Conservation (phyloP, 768 basidiomycete species). For the Pleurotus eryngii region DNA sequence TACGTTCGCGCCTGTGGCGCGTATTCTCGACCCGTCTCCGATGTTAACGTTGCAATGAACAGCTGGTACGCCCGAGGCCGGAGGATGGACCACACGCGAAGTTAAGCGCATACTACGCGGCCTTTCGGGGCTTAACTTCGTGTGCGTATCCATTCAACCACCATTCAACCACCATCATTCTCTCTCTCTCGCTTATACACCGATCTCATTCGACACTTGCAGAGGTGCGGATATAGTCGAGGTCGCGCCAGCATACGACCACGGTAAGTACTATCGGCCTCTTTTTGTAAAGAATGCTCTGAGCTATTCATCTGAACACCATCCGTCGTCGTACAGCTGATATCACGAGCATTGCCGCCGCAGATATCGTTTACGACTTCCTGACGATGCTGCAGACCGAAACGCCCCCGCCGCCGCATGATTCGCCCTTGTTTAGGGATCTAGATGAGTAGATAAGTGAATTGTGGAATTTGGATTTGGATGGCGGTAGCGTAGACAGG, state of each 20-base stretch:
- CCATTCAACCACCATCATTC: no score
- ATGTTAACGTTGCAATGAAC: background rate
- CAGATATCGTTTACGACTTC: slow-evolving; percentile 40
- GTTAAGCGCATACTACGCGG: slow-evolving; percentile 62
- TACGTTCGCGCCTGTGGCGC: slow-evolving; percentile 24
- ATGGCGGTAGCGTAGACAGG: no score
- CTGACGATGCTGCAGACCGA: slow-evolving; percentile 7
- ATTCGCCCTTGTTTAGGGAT: background rate
- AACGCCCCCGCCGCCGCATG: background rate
- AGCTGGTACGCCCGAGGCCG: slow-evolving; percentile 30
- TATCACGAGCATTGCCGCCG: slow-evolving; percentile 61
- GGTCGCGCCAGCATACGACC: slow-evolving; percentile 53
- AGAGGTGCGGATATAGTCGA: slow-evolving; percentile 51
- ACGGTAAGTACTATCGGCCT: slow-evolving; percentile 27
- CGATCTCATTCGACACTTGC: background rate
- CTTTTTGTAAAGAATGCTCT: background rate
- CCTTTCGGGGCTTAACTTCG: slow-evolving; percentile 54
- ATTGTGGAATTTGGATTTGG: no score
- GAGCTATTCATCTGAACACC: no score
- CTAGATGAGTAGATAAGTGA: background rate
- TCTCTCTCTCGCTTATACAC: background rate
- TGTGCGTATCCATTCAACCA: slow-evolving; percentile 33
- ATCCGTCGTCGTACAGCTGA: slow-evolving; percentile 40
- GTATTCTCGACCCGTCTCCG: background rate
- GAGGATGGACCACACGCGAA: slow-evolving; percentile 65